Base-by-base conservation (phyloP, 371 early-diverging fungal genomes). In the Syncephalastrum racemosum region DNA sequence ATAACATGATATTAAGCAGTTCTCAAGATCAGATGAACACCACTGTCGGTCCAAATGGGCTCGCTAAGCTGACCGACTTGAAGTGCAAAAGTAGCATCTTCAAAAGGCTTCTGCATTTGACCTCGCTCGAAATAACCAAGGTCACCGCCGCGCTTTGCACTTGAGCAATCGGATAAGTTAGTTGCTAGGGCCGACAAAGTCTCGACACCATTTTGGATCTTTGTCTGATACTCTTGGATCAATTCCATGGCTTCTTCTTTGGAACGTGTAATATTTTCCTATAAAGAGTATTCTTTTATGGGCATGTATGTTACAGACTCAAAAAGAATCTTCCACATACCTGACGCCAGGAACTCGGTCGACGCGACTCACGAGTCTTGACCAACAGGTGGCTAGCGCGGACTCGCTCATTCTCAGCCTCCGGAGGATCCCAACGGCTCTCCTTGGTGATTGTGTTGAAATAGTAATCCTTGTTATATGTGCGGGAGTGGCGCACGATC, bases 311-410 rank as follows among this genome's bases (percentile, higher is more conserved):
- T n/a, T n/a, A n/a, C n/a, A 16, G 16, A 4, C 49, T 18, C 20
- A 24, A 56, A 47, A 54, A 51, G 2, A 12, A 16, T 24, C 2
- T 42, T 42, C 18, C 20, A 46, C 36, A 41, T 66, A 87, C 92
- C 74, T 90, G 83, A 67, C 81, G 84, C 96, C 97, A 97, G 10
- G 95, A 94, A 58, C 86, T 85, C 19, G 98, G 98, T 40, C 94
- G 79, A 50, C 98, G 79, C 10, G 92, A 92, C 12, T 85, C 89
- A 22, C 62, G 66, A 67, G 96, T 96, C 73, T 98, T 98, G 53
- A 95, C 94, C 13, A 98, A 76, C 48, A 98, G 74, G 64, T 98
- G 98, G 46, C 89, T 88, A 15, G 93, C 95, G 6, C 94, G 78
- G 41, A 97, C 84, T 56, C 75, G 68, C 53, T 81, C 72, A 16